Percentiles rank a stretch among this genome's conserved stretches.
Conservation (phyloP, 371 early-diverging fungal species). For the Chytridium lagenaria region DNA sequence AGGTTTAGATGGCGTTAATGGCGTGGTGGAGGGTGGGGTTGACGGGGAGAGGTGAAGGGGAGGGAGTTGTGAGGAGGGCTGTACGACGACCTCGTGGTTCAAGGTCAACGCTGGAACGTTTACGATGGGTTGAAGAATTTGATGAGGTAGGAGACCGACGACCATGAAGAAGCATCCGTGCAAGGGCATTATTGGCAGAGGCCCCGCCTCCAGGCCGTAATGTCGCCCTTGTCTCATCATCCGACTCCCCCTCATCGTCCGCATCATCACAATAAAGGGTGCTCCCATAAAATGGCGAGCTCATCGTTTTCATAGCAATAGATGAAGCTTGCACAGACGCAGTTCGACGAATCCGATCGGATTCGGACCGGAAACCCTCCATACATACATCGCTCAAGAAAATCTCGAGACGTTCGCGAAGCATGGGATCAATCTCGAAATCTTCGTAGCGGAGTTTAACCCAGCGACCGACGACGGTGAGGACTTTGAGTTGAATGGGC, state of each 20-base stretch:
- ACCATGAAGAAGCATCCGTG: too few species aligned
- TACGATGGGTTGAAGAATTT: too few species aligned
- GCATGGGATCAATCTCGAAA: constrained; percentile 55
- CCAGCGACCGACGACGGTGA: constrained; percentile 69
- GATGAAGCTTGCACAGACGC: constrained; percentile 29
- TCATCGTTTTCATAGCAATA: background rate
- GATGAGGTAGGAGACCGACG: too few species aligned
- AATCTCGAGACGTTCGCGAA: constrained; percentile 47
- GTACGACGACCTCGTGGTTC: too few species aligned
- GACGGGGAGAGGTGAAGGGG: too few species aligned
- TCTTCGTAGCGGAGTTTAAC: constrained; percentile 64
- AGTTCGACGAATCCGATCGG: constrained; percentile 46
- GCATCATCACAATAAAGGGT: constrained; percentile 7
- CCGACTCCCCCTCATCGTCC: background rate
- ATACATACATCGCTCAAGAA: constrained; percentile 51
- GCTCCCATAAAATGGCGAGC: background rate
- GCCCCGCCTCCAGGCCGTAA: background rate
- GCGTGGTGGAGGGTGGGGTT: too few species aligned
- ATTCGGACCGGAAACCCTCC: constrained; percentile 52
- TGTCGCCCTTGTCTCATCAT: background rate
- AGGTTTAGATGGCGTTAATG: too few species aligned
- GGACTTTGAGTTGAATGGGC: constrained; percentile 68
- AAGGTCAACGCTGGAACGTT: too few species aligned
- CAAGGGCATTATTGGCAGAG: too few species aligned
- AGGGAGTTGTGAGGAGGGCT: too few species aligned